These are phyloP conservation scores for Coemansia erecta DNA, from an alignment of 192 early-diverging fungal genomes.

Conservation along the genomic window DNA sequence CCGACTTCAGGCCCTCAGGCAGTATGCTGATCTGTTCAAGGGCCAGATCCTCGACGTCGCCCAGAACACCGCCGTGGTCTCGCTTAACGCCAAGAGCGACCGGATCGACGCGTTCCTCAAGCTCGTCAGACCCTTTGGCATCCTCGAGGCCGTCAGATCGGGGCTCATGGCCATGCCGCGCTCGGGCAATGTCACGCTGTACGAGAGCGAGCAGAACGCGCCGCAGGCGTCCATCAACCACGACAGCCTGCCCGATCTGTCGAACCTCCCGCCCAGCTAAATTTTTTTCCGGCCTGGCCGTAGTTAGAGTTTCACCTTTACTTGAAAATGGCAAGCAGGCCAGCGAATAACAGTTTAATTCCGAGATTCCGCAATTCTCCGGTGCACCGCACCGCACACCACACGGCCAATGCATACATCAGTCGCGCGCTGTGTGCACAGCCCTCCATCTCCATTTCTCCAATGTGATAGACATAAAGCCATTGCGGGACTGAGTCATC, in stretches of 20 bases:
- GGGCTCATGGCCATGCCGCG: conserved; percentile 98
- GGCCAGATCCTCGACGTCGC: conserved; percentile 87
- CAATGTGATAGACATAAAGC: neutral
- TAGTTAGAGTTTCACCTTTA: no score
- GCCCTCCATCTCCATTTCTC: neutral
- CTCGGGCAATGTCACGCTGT: conserved; percentile 74
- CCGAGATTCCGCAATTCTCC: no score
- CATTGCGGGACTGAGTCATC: no score
- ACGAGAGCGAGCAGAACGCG: conserved; percentile 66
- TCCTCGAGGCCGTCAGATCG: conserved; percentile 89
- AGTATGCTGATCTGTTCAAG: conserved; percentile 81
- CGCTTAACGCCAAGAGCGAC: conserved; percentile 83
- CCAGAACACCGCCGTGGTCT: conserved; percentile 77
- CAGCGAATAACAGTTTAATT: no score
- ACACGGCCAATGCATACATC: no score
- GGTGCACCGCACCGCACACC: no score
- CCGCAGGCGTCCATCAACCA: conserved; percentile 62
- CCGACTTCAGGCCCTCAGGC: conserved; percentile 76
- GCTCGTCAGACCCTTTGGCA: conserved; percentile 90
- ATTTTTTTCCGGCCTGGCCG: no score
- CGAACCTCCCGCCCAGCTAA: conserved; percentile 92
- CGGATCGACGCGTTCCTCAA: conserved; percentile 91
- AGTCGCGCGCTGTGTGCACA: neutral
- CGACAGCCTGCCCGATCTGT: conserved; percentile 62
- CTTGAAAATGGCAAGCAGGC: conserved; percentile 7